Conservation (phyloP, 2,329 filamentous ascomycete species). For the Cucurbitaria berberidis region DNA sequence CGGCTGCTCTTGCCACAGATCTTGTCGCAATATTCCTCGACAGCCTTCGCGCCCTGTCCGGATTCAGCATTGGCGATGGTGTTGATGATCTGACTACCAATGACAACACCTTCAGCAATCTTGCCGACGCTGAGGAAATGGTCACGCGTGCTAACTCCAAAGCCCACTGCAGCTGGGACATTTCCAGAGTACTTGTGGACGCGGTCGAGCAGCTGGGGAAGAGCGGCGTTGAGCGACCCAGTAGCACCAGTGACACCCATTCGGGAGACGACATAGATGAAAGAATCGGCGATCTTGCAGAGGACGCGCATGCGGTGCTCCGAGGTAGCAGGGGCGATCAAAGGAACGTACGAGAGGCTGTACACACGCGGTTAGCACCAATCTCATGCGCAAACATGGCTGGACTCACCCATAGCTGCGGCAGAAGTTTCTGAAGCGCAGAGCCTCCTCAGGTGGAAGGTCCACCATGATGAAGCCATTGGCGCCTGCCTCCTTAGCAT, state of each 20-base stretch:
- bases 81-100: constrained; percentile 93
- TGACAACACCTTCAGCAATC: constrained; percentile 91
- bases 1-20: constrained; percentile 65
- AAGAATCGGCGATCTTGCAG: constrained; percentile 95
- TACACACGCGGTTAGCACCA: constrained; percentile 17
- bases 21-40: constrained; percentile 85
- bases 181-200: constrained; percentile 94
- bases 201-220: constrained; percentile 80
- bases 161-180: constrained; percentile 89
- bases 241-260: constrained; percentile 96
- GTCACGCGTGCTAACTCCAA: constrained; percentile 93
- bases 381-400: not conserved
- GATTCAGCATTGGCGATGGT: constrained; percentile 72
- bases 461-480: constrained; percentile 98
- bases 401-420: constrained; percentile 70
- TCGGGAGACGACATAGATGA: constrained; percentile 97
- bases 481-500: constrained; percentile 82
- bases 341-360: constrained; percentile 91
- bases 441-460: constrained; percentile 91
- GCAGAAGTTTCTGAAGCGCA: constrained; percentile 88
- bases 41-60: constrained; percentile 71
- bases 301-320: constrained; percentile 93
- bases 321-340: constrained; percentile 93
- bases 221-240: constrained; percentile 78
- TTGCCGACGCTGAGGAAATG: constrained; percentile 87